phyloP scores from a whole-genome alignment of 2,329 filamentous ascomycete genomes.

The Fusarium sp. region DNA sequence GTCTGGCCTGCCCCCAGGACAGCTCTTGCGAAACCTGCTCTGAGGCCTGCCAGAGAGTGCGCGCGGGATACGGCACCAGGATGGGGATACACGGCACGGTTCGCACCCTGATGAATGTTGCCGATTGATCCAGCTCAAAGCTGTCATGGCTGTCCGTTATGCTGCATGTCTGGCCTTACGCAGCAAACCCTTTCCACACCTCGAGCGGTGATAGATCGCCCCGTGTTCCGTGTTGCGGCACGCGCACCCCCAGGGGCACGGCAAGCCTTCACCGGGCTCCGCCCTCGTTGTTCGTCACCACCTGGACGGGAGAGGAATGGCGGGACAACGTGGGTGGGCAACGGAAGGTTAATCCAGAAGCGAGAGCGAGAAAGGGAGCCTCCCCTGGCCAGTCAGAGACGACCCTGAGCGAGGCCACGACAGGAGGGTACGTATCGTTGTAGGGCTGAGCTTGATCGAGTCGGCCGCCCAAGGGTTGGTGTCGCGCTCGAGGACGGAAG shows the following conservation, averaged over 20 bases:
- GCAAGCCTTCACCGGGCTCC: slow-evolving; percentile 14
- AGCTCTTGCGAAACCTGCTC: slow-evolving; percentile 3
- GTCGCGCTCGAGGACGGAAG: slow-evolving; percentile 15
- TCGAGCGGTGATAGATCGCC: slow-evolving; percentile 13
- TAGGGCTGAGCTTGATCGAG: slow-evolving; percentile 38
- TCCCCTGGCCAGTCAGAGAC: slow-evolving; percentile 19
- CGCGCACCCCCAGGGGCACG: slow-evolving; percentile 1
- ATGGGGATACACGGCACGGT: not conserved
- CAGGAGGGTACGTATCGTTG: slow-evolving; percentile 17
- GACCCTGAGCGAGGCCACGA: slow-evolving; percentile 1
- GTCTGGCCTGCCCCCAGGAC: not conserved
- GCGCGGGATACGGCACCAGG: slow-evolving; percentile 10
- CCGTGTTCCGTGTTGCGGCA: slow-evolving; percentile 28
- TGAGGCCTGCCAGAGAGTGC: slow-evolving; percentile 22
- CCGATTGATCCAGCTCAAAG: slow-evolving; percentile 9
- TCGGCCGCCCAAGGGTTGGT: slow-evolving; percentile 23
- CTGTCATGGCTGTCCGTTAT: slow-evolving; percentile 9
- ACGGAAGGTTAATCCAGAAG: slow-evolving; percentile 14
- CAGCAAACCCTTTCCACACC: not conserved
- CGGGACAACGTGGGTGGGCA: slow-evolving; percentile 14
- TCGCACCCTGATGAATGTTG: slow-evolving; percentile 8
- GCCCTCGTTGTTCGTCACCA: slow-evolving; percentile 29
- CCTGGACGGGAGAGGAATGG: slow-evolving; percentile 12
- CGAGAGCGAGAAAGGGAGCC: slow-evolving; percentile 12
- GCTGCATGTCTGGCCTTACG: slow-evolving; percentile 2